Conservation (phyloP, 2,329 filamentous ascomycete species). For the Clonostachys chloroleuca region DNA sequence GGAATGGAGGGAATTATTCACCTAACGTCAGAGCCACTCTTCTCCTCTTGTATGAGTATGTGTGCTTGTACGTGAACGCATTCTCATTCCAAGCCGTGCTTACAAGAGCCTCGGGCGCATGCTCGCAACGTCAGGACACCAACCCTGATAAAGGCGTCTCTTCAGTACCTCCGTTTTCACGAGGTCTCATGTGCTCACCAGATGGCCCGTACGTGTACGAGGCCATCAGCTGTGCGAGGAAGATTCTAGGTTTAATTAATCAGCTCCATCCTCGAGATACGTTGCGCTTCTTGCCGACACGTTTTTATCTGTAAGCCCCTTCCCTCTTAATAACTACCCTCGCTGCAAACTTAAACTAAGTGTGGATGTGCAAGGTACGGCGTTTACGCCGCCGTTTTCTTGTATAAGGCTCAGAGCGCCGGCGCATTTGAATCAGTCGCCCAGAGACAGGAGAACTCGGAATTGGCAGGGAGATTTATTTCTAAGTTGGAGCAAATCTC, state of each 20-base stretch:
- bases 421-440: background rate
- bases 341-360: background rate
- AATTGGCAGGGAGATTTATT: conserved; percentile 58
- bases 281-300: conserved; percentile 1
- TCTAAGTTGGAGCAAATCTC: conserved; percentile 67
- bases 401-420: conserved; percentile 2
- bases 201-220: conserved; percentile 4
- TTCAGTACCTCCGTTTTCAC: background rate
- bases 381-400: conserved; percentile 4
- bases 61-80: conserved; percentile 2
- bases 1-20: background rate
- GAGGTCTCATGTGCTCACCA: conserved; percentile 1
- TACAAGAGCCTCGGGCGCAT: background rate
- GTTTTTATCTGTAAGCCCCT: conserved; percentile 1
- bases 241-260: conserved; percentile 1
- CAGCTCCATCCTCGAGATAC: background rate
- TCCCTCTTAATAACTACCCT: background rate
- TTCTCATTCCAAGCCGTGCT: conserved; percentile 5
- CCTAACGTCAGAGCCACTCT: conserved; percentile 1
- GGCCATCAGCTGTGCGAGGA: conserved; percentile 1
- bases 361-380: conserved; percentile 1
- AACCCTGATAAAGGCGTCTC: background rate
- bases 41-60: conserved; percentile 3
- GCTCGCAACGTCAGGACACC: too few relatives aligned
- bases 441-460: conserved; percentile 23